Conservation (phyloP, 108 stramenopile species). For the Pseudonitzschia multistriata region DNA sequence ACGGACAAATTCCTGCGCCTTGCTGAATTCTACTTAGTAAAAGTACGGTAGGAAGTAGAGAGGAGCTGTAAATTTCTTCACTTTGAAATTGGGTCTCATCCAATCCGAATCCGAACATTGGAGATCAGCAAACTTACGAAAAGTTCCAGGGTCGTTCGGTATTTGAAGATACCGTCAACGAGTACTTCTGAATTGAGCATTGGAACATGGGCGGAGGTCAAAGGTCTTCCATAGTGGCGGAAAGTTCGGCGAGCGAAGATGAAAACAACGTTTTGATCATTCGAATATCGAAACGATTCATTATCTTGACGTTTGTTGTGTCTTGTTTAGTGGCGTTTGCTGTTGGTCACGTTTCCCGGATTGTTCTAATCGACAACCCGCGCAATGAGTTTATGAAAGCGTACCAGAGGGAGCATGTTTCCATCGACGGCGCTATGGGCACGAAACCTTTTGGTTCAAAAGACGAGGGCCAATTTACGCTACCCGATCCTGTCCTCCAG, state of each 20-base stretch:
- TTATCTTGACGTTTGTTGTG: background rate
- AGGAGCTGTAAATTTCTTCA: too few species aligned
- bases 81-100: too few species aligned
- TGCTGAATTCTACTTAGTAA: too few species aligned
- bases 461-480: background rate
- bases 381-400: background rate
- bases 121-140: too few species aligned
- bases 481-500: constrained; percentile 51
- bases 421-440: background rate
- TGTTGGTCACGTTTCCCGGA: constrained; percentile 50
- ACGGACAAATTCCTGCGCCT: too few species aligned
- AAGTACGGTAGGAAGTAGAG: too few species aligned
- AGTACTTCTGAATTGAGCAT: too few species aligned
- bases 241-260: background rate
- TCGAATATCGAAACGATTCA: constrained; percentile 8
- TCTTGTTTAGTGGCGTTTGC: constrained; percentile 41
- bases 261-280: background rate
- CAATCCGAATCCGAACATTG: too few species aligned
- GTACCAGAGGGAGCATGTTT: background rate
- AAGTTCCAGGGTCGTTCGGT: too few species aligned
- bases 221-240: background rate
- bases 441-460: background rate
- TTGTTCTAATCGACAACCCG: constrained; percentile 32
- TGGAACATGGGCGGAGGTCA: background rate
- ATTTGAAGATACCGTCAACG: too few species aligned